These are phyloP conservation scores for Rhodofomes roseus DNA, from an alignment of 1,284 basidiomycete genomes.

Conservation along the genomic window DNA sequence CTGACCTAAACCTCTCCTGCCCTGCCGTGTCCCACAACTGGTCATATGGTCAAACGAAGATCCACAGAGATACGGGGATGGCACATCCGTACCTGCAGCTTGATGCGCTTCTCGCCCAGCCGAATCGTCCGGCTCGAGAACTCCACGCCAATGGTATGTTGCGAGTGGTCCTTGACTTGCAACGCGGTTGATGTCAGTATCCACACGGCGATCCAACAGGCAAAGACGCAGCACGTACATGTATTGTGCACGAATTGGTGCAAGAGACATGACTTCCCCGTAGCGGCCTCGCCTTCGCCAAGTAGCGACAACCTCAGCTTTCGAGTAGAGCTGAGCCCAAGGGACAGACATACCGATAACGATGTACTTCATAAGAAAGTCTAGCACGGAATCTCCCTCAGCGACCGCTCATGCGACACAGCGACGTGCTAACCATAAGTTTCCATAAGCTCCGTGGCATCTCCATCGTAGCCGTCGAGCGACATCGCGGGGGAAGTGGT, in stretches of 20 bases:
- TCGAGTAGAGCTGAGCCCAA: neutral
- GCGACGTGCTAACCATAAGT: slow-evolving; percentile 72
- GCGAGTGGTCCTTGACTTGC: slow-evolving; percentile 91
- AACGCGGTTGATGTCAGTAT: neutral
- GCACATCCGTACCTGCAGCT: slow-evolving; percentile 73
- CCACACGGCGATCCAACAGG: neutral
- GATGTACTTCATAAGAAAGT: slow-evolving; percentile 97
- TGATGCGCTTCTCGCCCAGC: slow-evolving; percentile 90
- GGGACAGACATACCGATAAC: slow-evolving; percentile 69
- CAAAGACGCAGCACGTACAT: slow-evolving; percentile 57
- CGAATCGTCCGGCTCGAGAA: slow-evolving; percentile 89
- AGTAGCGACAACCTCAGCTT: neutral
- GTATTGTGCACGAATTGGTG: slow-evolving; percentile 95
- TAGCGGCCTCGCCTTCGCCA: slow-evolving; percentile 83
- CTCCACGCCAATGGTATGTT: slow-evolving; percentile 97
- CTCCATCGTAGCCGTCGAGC: slow-evolving; percentile 58
- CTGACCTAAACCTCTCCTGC: slow-evolving; percentile 87
- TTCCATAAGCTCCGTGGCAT: slow-evolving; percentile 87
- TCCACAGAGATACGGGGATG: neutral
- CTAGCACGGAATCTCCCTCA: slow-evolving; percentile 39
- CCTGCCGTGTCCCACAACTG: slow-evolving; percentile 98
- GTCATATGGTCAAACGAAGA: neutral
- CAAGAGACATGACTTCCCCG: slow-evolving; percentile 93
- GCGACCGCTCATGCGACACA: neutral
- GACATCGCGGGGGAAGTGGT: slow-evolving; percentile 11